Evolutionary conservation across 805 yeast species (phyloP), one percentile per base, ranked within the genome.

Genomic region (Metschnikowia dekortorum): DNA sequence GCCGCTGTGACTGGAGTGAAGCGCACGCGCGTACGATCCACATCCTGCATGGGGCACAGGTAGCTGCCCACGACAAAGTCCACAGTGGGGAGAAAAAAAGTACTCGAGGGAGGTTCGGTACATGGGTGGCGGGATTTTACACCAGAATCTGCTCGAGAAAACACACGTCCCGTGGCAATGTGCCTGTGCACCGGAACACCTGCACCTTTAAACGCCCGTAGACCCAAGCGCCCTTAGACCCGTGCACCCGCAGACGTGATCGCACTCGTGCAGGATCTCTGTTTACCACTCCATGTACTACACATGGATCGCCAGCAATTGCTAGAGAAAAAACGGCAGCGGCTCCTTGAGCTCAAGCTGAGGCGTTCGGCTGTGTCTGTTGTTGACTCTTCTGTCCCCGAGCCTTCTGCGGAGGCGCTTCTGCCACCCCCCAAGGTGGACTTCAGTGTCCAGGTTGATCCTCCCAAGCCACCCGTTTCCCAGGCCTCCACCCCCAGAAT

Each of bases 281-380:
- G 51, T 52, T 52, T 46, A 52, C 52, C 33, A n/a, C 22, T 14
- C 9, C 31, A 29, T 16, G 26, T 39, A 39, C 38, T 38, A n/a
- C 13, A 39, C 11, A 67, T 67, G 71, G 73, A 69, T 49, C 57
- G 76, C 52, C 74, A 68, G 51, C 56, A 69, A 14, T 56, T 70
- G 44, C 59, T 73, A 30, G 75, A 73, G 49, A 70, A 71, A 54
- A 73, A 73, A 51, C 59, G 75, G 39, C 71, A 65, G 58, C 61
- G 77, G 51, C 61, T 63, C 35, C 59, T 53, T 46, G 65, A 63
- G 49, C 60, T 63, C 32, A 60, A 61, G 51, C 64, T 58, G 46
- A 48, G 66, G 30, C 59, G 66, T 16, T 45, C 56, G 26, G 62
- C 57, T 3, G 47, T 47, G 7, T 11, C 47, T 14, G 9, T 34